Base-by-base conservation (phyloP, 2,329 filamentous ascomycete genomes). In the Pseudogymnoascus sp. region DNA sequence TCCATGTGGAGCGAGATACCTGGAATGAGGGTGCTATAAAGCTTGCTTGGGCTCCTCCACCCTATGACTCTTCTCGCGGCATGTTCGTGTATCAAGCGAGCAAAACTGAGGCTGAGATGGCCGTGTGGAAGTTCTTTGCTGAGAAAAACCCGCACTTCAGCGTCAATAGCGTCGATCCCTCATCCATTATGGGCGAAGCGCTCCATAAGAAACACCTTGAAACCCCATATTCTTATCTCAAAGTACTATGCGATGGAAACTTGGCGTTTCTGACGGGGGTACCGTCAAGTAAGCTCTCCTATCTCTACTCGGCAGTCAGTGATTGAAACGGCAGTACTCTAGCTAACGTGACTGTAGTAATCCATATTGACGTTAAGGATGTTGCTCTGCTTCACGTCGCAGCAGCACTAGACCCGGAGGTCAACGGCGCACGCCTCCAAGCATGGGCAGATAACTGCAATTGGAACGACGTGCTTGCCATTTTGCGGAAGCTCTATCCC, bases 1-100 rank as follows among this genome's bases (percentile, higher is more conserved):
- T 61, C 14, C 38, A 43, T 1, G 66, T 72, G 11, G 68, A 66
- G 6, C 66, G 65, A 3, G 63, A 70, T 26, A 70, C 71, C 5
- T 76, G 72, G 72, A 75, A 76, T 59, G 70, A 75, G 19, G 65
- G 62, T 0, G 73, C 69, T 10, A 64, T 70, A 38, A 64, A 74
- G 41, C 33, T 62, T 3, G 73, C 75, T 19, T 74, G 69, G 70
- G 70, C 71, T 8, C 70, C 69, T 0, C 71, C 70, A 0, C 73
- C 70, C 1, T 69, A 72, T 35, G 63, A 65, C 0, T 7, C 28
- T 26, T 37, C 19, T 6, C 56, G 37, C 11, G 8, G 56, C 31
- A n/a, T 35, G 16, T 35, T 65, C 3, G 66, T 69, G 3, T 77
- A 77, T 38, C 60, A 65, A 1, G 74, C 73, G 2, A 72, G 72